Base-by-base conservation (phyloP, 352 stramenopile species). In the Pythium myriotylum region DNA sequence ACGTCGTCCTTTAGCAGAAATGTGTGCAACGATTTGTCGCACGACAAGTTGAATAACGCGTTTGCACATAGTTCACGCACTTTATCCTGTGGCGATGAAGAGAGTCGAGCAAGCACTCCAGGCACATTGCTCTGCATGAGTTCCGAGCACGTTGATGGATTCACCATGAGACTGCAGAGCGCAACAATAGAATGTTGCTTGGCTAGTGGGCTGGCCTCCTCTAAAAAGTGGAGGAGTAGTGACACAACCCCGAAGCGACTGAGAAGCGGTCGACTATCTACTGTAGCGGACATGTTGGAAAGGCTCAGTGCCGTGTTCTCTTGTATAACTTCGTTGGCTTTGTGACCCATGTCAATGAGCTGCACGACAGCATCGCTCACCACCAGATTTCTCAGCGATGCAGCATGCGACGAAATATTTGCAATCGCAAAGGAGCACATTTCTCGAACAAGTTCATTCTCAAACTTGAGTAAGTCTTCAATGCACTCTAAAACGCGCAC, bases 21-120 rank as follows among this genome's bases (percentile, higher is more conserved):
- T 3, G 48, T 70, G 42, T 89, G 77, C 8, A 91, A 62, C n/a
- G 68, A 78, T 61, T 81, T 83, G 27, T 91, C 80, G 39, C 82
- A 89, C 8, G 84, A 93, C n/a, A 92, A 60, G 32, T 93, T 94
- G 59, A 90, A 91, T 1, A 93, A 68, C 19, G 80, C 80, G n/a
- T 84, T 88, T 12, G 80, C 76, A 24, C 81, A 92, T 4, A 93
- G 67, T 24, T 93, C 86, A 10, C 80, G 76, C 0, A 91, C 77
- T 33, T 78, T 77, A 26, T 91, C 76, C 17, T 81, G 63, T 12
- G 76, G 65, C 1, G 71, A 76, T 14, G 52, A 46, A 0, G 81
- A 74, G 16, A 91, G 62, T 1, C 60, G 71, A 1, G 81, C 76
- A 2, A 92, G 68, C 17, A 87, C 81, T 13, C 73, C 67, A 0